Percentiles rank a stretch among this genome's conserved stretches.
phyloP scores from a whole-genome alignment of 495 filamentous ascomycete genomes.

The Aspergillus leporis region DNA sequence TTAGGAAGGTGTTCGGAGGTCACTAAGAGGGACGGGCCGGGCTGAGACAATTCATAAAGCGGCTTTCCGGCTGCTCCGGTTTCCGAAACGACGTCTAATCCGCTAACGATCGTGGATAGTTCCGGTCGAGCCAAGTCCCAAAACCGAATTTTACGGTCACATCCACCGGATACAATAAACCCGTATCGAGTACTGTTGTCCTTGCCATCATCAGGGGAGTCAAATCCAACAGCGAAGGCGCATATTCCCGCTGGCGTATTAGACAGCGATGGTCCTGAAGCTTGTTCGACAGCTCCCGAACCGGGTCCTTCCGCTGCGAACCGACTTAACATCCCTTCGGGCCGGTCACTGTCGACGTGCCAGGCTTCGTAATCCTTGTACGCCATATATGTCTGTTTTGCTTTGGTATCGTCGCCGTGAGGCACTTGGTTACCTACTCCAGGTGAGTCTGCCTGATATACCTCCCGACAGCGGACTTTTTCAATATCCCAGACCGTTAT shows the following conservation, averaged over 20 bases:
- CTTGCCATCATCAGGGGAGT: constrained; percentile 47
- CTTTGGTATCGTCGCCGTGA: constrained; percentile 16
- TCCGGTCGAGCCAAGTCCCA: constrained; percentile 83
- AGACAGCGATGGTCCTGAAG: constrained; percentile 30
- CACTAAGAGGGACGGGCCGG: constrained; percentile 65
- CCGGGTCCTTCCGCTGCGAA: constrained; percentile 65
- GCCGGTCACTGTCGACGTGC: constrained; percentile 86
- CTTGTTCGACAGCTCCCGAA: constrained; percentile 47
- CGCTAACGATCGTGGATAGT: constrained; percentile 74
- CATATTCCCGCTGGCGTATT: constrained; percentile 40
- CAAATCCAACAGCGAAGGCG: constrained; percentile 51
- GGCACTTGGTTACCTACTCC: constrained; percentile 18
- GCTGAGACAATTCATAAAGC: constrained; percentile 69
- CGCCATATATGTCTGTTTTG: constrained; percentile 36
- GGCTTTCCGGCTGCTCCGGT: constrained; percentile 50
- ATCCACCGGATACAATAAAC: constrained; percentile 84
- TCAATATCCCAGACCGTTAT: constrained; percentile 96
- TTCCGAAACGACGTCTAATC: constrained; percentile 67
- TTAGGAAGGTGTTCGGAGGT: constrained; percentile 69
- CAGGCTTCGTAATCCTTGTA: constrained; percentile 78
- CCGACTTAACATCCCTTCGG: constrained; percentile 84
- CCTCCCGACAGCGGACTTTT: constrained; percentile 82
- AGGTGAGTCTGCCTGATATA: constrained; percentile 65
- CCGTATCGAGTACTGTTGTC: constrained; percentile 45
- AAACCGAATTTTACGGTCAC: constrained; percentile 87